Conservation (phyloP, 768 basidiomycete genomes). For the Fomitopsis pulvina region DNA sequence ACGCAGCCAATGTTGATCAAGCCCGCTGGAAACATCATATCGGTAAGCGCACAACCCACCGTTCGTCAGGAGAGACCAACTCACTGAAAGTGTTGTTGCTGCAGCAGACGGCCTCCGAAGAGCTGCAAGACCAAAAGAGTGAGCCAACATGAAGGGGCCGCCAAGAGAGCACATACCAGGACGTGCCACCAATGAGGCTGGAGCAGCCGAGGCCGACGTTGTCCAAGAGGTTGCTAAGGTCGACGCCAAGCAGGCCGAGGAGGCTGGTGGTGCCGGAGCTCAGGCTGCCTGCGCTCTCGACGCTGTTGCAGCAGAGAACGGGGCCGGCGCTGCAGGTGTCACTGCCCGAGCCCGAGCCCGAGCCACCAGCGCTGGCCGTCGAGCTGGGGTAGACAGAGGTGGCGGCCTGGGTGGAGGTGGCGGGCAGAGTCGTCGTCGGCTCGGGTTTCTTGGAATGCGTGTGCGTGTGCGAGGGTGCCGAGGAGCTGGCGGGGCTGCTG, state of each 20-base stretch:
- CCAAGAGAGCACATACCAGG: constrained; percentile 10
- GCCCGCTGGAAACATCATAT: no score
- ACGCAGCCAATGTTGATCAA: no score
- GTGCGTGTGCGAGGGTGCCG: background rate
- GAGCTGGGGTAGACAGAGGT: background rate
- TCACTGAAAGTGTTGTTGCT: constrained; percentile 6
- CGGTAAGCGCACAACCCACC: background rate
- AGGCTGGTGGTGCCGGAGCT: constrained; percentile 8
- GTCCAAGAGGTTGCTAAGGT: constrained; percentile 4
- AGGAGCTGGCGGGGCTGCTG: background rate
- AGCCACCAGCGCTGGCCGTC: background rate
- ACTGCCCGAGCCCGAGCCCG: constrained; percentile 5
- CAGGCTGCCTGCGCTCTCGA: constrained; percentile 14
- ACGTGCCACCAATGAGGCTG: constrained; percentile 12
- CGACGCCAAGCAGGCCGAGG: constrained; percentile 13
- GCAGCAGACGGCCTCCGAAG: constrained; percentile 5
- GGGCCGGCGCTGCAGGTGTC: constrained; percentile 24
- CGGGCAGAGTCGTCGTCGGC: no score
- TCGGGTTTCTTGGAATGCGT: no score
- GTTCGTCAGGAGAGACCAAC: background rate
- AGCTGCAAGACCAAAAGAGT: background rate
- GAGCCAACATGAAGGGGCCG: no score
- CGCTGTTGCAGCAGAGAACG: constrained; percentile 25
- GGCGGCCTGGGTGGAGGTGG: background rate
- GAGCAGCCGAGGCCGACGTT: constrained; percentile 16